These are phyloP conservation scores for Blastocystis sp. DNA, from an alignment of 352 stramenopile species.

Conservation along the genomic window DNA sequence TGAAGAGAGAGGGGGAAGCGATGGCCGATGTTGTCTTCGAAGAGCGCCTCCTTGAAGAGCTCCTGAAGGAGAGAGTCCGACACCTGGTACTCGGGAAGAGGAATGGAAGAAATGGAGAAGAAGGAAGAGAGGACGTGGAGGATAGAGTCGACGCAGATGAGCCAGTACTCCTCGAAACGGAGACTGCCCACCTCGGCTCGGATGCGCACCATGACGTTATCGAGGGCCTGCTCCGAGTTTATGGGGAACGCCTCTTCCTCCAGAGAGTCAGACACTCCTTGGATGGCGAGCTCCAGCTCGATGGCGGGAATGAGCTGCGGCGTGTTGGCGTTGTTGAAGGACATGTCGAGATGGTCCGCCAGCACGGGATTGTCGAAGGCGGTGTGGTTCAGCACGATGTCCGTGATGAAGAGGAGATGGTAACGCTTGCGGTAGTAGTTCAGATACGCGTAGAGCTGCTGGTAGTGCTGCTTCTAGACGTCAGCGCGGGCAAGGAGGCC, in stretches of 20 bases:
- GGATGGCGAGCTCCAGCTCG: slow-evolving; percentile 65
- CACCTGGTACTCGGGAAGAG: background rate
- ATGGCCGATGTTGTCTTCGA: slow-evolving; percentile 22
- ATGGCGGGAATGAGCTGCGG: slow-evolving; percentile 66
- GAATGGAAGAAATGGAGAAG: slow-evolving; percentile 11
- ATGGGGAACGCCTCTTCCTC: slow-evolving; percentile 34
- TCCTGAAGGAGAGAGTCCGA: background rate
- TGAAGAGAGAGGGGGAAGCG: slow-evolving; percentile 45
- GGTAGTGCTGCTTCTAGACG: slow-evolving; percentile 50
- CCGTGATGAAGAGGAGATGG: slow-evolving; percentile 60
- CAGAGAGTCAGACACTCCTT: slow-evolving; percentile 4
- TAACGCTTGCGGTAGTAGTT: slow-evolving; percentile 13
- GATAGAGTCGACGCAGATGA: slow-evolving; percentile 7
- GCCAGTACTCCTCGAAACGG: slow-evolving; percentile 68
- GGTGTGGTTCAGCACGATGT: slow-evolving; percentile 71
- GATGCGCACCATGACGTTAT: slow-evolving; percentile 14
- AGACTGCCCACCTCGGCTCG: background rate
- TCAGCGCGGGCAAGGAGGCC: background rate
- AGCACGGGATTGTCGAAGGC: slow-evolving; percentile 62
- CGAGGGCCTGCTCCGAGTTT: background rate
- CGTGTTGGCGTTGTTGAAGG: slow-evolving; percentile 61
- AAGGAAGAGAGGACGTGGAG: slow-evolving; percentile 33
- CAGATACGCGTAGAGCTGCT: background rate
- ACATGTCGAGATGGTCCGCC: slow-evolving; percentile 34
- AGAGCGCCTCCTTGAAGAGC: slow-evolving; percentile 4